Evolutionary conservation across 2,329 filamentous ascomycete species (phyloP).

Genomic region (Tolypocladium album): DNA sequence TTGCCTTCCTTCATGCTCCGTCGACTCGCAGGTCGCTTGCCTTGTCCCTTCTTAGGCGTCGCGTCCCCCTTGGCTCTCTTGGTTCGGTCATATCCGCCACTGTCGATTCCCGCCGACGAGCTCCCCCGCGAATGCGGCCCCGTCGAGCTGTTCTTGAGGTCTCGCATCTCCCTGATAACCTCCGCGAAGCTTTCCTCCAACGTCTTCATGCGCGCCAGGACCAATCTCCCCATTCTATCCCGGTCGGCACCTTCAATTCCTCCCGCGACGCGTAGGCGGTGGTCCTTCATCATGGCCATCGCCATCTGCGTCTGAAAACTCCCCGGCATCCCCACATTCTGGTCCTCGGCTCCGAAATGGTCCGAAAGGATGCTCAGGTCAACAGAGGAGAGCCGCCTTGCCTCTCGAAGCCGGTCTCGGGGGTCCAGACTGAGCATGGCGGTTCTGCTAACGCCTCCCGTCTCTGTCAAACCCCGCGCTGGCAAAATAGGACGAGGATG

Average conservation of each 20-base stretch:
- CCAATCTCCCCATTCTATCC: conserved; percentile 67
- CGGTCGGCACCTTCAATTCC: conserved; percentile 30
- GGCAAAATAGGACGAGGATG: conserved; percentile 48
- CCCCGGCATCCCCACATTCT: conserved; percentile 54
- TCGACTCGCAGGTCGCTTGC: conserved; percentile 25
- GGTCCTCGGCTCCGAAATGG: conserved; percentile 46
- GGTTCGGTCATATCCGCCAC: conserved; percentile 19
- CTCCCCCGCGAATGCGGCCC: conserved; percentile 38
- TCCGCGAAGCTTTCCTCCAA: conserved; percentile 86
- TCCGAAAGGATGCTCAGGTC: conserved; percentile 69
- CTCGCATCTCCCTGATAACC: conserved; percentile 71
- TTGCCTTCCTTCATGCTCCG: conserved; percentile 31
- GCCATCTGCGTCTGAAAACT: conserved; percentile 78
- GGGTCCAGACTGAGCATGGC: conserved; percentile 42
- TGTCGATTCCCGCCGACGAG: conserved; percentile 31
- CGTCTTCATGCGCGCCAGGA: conserved; percentile 85
- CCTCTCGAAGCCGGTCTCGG: conserved; percentile 24
- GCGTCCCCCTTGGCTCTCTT: conserved; percentile 15
- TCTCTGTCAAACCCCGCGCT: conserved; percentile 23
- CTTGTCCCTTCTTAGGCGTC: conserved; percentile 15
- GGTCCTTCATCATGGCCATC: conserved; percentile 51
- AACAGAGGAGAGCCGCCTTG: conserved; percentile 47
- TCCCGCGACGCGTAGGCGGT: conserved; percentile 36
- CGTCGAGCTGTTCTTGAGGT: conserved; percentile 39
- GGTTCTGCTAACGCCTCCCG: conserved; percentile 25